A percentile compares a stretch with the other conserved stretches of the same genome.
Conservation (phyloP, 768 basidiomycete genomes). For the Macrolepiota fuliginosa region DNA sequence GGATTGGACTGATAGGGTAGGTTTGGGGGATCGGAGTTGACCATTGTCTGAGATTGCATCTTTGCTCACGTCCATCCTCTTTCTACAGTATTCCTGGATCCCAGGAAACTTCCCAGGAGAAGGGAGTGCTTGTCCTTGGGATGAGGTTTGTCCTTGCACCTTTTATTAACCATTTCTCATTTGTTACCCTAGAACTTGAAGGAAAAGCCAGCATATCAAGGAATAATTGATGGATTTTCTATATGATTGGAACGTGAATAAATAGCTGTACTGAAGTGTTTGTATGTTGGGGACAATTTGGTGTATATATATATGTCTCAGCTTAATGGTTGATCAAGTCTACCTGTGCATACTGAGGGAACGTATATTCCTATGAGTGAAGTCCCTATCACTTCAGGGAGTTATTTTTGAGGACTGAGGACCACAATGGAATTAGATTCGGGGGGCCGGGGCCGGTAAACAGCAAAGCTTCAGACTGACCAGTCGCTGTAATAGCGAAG, state of each 20-base stretch:
- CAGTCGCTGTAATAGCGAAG: too few relatives aligned
- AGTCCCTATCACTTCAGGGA: too few relatives aligned
- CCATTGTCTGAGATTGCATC: not conserved
- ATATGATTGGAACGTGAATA: not conserved
- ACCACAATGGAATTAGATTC: too few relatives aligned
- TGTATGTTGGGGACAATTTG: too few relatives aligned
- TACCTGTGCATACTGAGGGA: too few relatives aligned
- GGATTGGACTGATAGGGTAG: constrained; percentile 41
- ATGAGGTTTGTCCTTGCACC: not conserved
- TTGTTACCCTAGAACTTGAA: not conserved
- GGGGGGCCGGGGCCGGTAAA: too few relatives aligned
- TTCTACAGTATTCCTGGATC: not conserved
- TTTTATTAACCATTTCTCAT: not conserved
- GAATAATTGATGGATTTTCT: not conserved
- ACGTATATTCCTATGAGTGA: too few relatives aligned
- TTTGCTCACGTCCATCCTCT: not conserved
- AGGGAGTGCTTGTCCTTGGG: not conserved
- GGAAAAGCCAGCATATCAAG: not conserved
- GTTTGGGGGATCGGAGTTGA: not conserved
- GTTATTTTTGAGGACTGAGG: too few relatives aligned
- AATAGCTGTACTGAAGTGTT: too few relatives aligned
- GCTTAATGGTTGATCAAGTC: too few relatives aligned
- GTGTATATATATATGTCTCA: too few relatives aligned
- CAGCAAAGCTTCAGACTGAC: too few relatives aligned
- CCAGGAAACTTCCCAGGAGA: not conserved